phyloP scores from a whole-genome alignment of 2,329 filamentous ascomycete genomes.

The Trichoderma afroharzianum region DNA sequence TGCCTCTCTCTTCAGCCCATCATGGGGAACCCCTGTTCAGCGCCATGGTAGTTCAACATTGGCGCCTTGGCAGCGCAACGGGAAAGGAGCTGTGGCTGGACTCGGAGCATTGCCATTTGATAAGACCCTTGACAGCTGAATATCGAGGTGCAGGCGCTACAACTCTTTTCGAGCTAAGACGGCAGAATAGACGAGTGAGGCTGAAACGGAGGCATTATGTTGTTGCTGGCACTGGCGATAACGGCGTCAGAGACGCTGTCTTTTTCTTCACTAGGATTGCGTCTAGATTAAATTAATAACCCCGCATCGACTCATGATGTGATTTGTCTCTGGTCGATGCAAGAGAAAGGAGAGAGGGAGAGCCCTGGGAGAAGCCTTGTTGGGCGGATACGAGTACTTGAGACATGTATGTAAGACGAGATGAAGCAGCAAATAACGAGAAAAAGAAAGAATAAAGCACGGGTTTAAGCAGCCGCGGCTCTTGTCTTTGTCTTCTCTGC shows the following conservation, averaged over 20 bases:
- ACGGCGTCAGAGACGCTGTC: neutral
- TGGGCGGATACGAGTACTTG: neutral
- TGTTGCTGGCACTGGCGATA: neutral
- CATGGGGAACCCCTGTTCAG: slow-evolving; percentile 12
- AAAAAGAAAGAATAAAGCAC: too few relatives aligned
- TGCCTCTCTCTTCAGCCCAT: slow-evolving; percentile 4
- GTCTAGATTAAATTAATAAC: neutral
- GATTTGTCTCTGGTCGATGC: neutral
- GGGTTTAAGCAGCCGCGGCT: neutral
- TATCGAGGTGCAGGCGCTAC: slow-evolving; percentile 5
- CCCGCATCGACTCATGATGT: neutral
- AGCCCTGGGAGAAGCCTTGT: neutral
- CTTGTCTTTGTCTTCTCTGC: neutral
- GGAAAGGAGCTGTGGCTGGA: neutral
- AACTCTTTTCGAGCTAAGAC: neutral
- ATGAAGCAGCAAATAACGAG: too few relatives aligned
- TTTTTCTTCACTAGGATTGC: neutral
- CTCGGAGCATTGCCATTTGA: slow-evolving; percentile 13
- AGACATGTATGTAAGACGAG: neutral
- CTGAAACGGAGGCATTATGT: slow-evolving; percentile 7
- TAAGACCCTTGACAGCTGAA: slow-evolving; percentile 18
- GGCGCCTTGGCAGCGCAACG: slow-evolving; percentile 6
- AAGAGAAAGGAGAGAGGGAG: neutral
- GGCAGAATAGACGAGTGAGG: neutral
- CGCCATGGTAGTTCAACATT: neutral